Evolutionary conservation across 2,329 filamentous ascomycete genomes (phyloP), one percentile per base, ranked within the genome.

Genomic region (Stemphylium lycopersici): DNA sequence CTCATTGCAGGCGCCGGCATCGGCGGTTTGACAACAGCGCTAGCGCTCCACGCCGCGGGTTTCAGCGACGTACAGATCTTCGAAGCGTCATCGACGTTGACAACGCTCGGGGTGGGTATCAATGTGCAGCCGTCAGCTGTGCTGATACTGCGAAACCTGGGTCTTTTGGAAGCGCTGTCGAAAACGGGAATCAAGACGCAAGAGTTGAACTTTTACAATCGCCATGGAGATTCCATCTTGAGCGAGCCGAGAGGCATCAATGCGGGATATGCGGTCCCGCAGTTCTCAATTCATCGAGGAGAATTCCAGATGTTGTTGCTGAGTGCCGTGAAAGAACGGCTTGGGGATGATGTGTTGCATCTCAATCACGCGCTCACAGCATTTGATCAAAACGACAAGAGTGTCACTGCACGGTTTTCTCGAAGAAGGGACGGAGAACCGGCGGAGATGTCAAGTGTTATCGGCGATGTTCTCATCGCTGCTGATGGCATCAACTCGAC

Each of bases 41-140:
- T 93, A 36, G 84, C 88, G 12, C 81, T 93, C 29, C 89, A 90
- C 29, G 88, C 87, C 70, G 86, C 86, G 69, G 90, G 90, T 2
- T 73, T 77, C 56, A 76, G 64, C n/a, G 69, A 79, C 61, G 75
- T 80, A 43, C 63, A 76, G 37, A 69, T 80, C 20, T 80, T 76
- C 59, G 78, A 80, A 56, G 73, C 78, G 2, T 73, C 75, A 6
- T 69, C 69, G 2, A 67, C 70, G n/a, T 68, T 80, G 7, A 77
- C 76, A 6, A 76, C 76, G 6, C 68, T 80, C 5, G 78, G 78
- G 5, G 77, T 79, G 0, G 78, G 78, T 3, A 80, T 81, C 63
- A 80, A 80, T 46, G 73, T 80, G 2, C 78, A 80, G 51, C 78
- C 78, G 0, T 78, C 77, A 3, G 78, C 79, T 1, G 77, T 79